A percentile compares a stretch with the other conserved stretches of the same genome.
Conservation (phyloP, 1,139 yeast species). For the Tardiomyces digboiensis region DNA sequence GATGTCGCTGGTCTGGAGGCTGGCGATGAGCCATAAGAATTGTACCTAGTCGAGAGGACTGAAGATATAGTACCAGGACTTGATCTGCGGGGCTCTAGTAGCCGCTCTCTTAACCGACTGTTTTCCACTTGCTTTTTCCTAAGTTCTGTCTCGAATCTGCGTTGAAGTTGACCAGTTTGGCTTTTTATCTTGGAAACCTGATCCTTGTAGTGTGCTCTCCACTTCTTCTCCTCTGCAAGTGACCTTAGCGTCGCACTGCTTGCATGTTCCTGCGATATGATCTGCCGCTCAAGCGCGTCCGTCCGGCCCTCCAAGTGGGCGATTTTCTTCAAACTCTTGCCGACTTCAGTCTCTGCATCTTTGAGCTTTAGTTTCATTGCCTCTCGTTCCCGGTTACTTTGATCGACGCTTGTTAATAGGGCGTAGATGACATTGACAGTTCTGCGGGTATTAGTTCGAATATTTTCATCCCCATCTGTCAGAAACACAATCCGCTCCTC, state of each 20-base stretch:
- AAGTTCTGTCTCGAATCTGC: background rate
- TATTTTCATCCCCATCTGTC: constrained; percentile 2
- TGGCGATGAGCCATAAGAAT: background rate
- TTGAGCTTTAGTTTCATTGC: constrained; percentile 3
- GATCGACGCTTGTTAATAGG: constrained; percentile 17
- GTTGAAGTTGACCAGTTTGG: background rate
- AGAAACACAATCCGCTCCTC: constrained; percentile 15
- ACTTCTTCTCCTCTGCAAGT: constrained; percentile 3
- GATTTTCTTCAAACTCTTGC: constrained; percentile 7
- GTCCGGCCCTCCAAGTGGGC: constrained; percentile 6
- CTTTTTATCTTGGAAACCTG: background rate
- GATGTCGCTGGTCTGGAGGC: no score
- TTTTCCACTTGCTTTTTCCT: background rate
- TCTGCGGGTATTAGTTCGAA: constrained; percentile 13
- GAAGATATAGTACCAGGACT: background rate
- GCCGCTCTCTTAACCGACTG: background rate
- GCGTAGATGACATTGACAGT: constrained; percentile 19
- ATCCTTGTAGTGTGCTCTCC: background rate
- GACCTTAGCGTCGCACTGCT: constrained; percentile 9
- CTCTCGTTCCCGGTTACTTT: constrained; percentile 12
- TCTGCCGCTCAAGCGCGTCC: constrained; percentile 11
- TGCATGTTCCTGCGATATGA: constrained; percentile 6
- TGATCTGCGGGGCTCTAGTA: background rate
- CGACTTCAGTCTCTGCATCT: constrained; percentile 11
- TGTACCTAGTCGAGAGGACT: background rate